phyloP scores from a whole-genome alignment of 2,329 filamentous ascomycete species.

The Ascochyta pisi region DNA sequence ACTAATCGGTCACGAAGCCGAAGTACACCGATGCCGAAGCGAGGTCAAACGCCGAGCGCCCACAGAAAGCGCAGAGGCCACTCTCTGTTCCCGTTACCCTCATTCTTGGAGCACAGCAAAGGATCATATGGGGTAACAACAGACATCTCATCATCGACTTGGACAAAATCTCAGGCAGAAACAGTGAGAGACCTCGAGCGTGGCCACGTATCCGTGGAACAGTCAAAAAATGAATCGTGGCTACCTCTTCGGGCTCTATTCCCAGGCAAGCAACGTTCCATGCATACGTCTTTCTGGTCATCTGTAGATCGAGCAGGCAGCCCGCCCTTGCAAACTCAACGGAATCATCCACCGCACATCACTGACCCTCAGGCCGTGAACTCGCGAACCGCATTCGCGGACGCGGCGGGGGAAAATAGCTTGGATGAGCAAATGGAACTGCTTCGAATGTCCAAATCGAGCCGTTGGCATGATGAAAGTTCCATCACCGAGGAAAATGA shows the following conservation, averaged over 20 bases:
- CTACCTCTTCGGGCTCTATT: neutral
- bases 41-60: neutral
- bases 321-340: neutral
- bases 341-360: neutral
- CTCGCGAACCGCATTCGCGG: neutral
- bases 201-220: neutral
- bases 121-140: neutral
- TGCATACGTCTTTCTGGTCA: slow-evolving; percentile 6
- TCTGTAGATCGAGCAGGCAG: neutral
- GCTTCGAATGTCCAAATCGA: neutral
- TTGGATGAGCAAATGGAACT: slow-evolving; percentile 6
- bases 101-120: neutral
- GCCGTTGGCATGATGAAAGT: too few relatives aligned
- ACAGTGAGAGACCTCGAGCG: neutral
- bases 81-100: neutral
- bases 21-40: neutral
- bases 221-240: neutral
- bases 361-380: neutral
- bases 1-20: slow-evolving; percentile 10
- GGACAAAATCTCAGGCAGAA: neutral
- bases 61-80: neutral
- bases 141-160: neutral
- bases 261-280: neutral
- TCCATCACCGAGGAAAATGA: too few relatives aligned
- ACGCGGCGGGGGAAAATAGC: neutral